Percentiles rank a stretch among this genome's conserved stretches.
These are phyloP conservation scores for Cadophora sp. DNA, from an alignment of 2,329 filamentous ascomycete genomes.

Conservation along the genomic window DNA sequence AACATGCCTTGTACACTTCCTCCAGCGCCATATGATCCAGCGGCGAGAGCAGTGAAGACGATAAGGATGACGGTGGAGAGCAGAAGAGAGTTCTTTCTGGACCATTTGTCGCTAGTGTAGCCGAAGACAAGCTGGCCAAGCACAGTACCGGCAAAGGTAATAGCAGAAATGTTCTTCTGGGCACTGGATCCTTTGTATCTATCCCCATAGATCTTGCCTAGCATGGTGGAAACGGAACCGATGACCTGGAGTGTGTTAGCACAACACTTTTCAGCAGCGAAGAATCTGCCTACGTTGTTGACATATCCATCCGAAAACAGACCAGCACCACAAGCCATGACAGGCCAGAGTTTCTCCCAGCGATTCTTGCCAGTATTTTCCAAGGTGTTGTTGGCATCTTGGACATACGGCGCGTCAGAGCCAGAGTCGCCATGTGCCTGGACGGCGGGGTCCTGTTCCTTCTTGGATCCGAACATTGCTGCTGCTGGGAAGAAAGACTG, in stretches of 20 bases:
- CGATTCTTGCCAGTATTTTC: conserved; percentile 32
- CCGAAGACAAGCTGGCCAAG: conserved; percentile 84
- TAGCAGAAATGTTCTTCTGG: conserved; percentile 77
- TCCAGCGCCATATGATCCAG: conserved; percentile 77
- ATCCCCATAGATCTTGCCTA: conserved; percentile 70
- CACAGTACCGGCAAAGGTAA: conserved; percentile 87
- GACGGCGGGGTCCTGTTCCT: neutral
- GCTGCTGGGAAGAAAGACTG: neutral
- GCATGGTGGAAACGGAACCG: conserved; percentile 82
- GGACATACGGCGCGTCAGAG: conserved; percentile 24
- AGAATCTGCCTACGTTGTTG: conserved; percentile 70
- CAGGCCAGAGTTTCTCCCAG: conserved; percentile 55
- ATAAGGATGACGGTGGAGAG: conserved; percentile 84
- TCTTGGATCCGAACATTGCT: conserved; percentile 14
- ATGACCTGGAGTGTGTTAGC: conserved; percentile 66
- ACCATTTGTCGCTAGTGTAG: conserved; percentile 82
- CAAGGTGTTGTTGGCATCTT: conserved; percentile 24
- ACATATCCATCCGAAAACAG: conserved; percentile 93
- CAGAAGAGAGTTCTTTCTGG: conserved; percentile 81
- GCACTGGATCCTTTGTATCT: conserved; percentile 74
- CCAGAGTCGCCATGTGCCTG: conserved; percentile 22
- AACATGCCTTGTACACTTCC: conserved; percentile 76
- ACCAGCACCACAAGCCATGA: conserved; percentile 87
- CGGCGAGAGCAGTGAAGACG: conserved; percentile 80
- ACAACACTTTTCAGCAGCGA: neutral